Evolutionary conservation across 371 early-diverging fungal species (phyloP), one percentile per base, ranked within the genome.

Genomic region (Mycotypha africana): DNA sequence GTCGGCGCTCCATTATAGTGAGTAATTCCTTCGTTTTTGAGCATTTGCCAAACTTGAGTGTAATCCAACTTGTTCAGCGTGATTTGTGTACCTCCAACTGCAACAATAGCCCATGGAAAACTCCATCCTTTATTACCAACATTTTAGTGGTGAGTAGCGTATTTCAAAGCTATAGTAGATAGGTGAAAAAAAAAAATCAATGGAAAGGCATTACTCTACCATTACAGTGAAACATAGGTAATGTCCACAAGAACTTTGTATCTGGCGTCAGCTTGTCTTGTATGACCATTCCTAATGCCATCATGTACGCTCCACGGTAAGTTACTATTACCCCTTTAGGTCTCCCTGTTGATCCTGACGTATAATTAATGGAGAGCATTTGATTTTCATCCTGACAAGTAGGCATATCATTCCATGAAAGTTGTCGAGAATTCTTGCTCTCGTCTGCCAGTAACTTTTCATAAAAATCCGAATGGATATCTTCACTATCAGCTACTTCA

Each of bases 191-290:
- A 28, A 11, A n/a, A n/a, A n/a, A n/a, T n/a, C n/a, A n/a, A n/a
- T n/a, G n/a, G n/a, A n/a, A n/a, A n/a, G n/a, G n/a, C n/a, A n/a
- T 42, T 39, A 16, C 28, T 31, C 17, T 57, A 53, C 67, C 81
- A 47, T 76, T 79, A 42, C 81, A 82, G 53, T 85, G 86, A 51
- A 85, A 85, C 70, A 83, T 72, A 2, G 86, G 86, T 2, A 81
- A 62, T 2, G 75, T 70, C 70, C 79, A 85, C 23, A 85, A 48
- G 53, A 67, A 81, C 3, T 73, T 72, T 12, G 76, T 69, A 20
- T 78, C 62, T 8, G 65, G 39, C 12, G 48, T 62, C 33, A 82
- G 42, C 11, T 55, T 49, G n/a, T 61, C 67, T 39, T 81, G 78
- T 31, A 85, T 64, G 2, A 55, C 59, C 40, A 77, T 67, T 3